Evolutionary conservation across 306 rosid species (phyloP).

Genomic region (Rosa multiflora): DNA sequence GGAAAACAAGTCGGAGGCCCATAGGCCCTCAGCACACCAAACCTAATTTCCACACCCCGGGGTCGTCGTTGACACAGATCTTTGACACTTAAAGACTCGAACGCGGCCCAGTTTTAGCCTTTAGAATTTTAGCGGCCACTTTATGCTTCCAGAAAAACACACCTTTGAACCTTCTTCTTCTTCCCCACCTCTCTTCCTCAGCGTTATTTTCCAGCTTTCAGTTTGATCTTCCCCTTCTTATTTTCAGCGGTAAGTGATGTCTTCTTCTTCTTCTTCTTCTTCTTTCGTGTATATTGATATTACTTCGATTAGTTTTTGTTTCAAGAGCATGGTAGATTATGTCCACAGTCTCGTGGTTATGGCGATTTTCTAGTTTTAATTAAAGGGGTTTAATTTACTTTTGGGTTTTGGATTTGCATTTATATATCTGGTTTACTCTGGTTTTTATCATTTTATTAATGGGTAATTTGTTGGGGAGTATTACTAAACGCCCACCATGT

Average conservation of each 20-base stretch:
- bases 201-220: not conserved
- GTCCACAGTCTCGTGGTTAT: conserved; percentile 1
- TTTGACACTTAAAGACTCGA: not conserved
- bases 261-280: not conserved
- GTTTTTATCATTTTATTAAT: no score
- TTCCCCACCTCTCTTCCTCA: not conserved
- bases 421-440: not conserved
- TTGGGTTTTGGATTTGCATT: not conserved
- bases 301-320: not conserved
- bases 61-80: no score
- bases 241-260: not conserved
- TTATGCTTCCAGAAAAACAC: not conserved
- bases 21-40: no score
- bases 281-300: not conserved
- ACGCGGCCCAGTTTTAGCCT: conserved; percentile 22
- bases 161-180: not conserved
- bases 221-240: not conserved
- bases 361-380: not conserved
- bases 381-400: not conserved
- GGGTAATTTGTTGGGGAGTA: not conserved
- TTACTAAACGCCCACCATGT: conserved; percentile 8
- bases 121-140: not conserved
- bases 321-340: not conserved
- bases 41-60: no score
- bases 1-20: no score